Percentiles rank a stretch among this genome's conserved stretches.
phyloP scores from a whole-genome alignment of 805 yeast species.

The Lipomyces anomalus region DNA sequence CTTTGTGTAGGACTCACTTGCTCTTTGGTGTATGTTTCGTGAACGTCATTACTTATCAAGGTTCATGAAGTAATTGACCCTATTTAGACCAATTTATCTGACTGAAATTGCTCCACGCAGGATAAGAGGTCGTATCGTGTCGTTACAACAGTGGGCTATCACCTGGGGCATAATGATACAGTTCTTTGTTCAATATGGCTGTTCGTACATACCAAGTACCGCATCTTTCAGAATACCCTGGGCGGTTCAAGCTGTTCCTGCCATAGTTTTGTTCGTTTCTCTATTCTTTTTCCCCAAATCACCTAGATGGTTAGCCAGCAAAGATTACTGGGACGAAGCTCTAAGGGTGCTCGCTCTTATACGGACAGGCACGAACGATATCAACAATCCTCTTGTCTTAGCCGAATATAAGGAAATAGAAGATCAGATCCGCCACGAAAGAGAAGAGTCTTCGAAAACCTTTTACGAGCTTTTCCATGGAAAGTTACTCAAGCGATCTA shows the following conservation, averaged over 20 bases:
- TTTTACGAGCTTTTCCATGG: constrained; percentile 12
- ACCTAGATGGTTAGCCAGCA: constrained; percentile 43
- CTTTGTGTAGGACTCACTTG: constrained; percentile 53
- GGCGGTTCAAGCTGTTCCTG: constrained; percentile 53
- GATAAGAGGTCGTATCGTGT: constrained; percentile 34
- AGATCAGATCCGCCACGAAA: constrained; percentile 21
- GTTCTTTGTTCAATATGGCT: constrained; percentile 36
- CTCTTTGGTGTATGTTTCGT: constrained; percentile 38
- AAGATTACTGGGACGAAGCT: constrained; percentile 52
- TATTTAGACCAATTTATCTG: constrained; percentile 33
- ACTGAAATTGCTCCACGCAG: constrained; percentile 29
- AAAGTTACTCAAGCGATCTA: constrained; percentile 14
- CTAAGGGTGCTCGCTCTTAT: constrained; percentile 50
- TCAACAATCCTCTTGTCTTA: constrained; percentile 23
- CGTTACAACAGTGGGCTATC: constrained; percentile 29
- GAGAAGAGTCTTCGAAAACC: constrained; percentile 12
- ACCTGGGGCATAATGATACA: constrained; percentile 34
- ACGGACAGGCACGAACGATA: constrained; percentile 26
- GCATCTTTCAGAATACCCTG: constrained; percentile 62
- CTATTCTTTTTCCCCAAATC: constrained; percentile 37
- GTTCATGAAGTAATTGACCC: too few species aligned
- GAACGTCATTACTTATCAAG: not conserved
- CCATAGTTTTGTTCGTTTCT: constrained; percentile 42
- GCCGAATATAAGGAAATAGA: constrained; percentile 24
- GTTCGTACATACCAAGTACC: constrained; percentile 40